These are phyloP conservation scores for Lachancea meyersii DNA, from an alignment of 805 yeast genomes.

Conservation along the genomic window DNA sequence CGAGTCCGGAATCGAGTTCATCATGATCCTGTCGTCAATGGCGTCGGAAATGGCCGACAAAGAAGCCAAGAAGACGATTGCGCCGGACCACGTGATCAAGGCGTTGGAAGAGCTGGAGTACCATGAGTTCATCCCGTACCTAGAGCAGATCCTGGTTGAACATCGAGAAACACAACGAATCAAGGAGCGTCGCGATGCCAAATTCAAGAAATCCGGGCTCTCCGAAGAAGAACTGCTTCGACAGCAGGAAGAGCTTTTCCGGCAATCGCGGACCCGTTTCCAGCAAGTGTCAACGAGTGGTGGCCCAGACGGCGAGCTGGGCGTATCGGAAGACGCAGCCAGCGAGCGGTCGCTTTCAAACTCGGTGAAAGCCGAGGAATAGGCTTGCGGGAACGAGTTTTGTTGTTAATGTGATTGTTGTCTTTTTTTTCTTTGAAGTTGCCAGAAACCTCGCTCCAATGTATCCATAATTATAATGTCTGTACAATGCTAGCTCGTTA, in stretches of 20 bases:
- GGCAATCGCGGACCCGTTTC: conserved; percentile 62
- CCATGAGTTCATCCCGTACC: conserved; percentile 72
- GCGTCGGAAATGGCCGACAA: conserved; percentile 94
- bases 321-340: conserved; percentile 4
- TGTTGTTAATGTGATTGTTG: too few relatives aligned
- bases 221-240: conserved; percentile 86
- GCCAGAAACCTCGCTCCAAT: too few relatives aligned
- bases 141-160: conserved; percentile 72
- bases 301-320: conserved; percentile 2
- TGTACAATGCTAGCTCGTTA: too few relatives aligned
- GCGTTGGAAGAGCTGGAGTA: conserved; percentile 87
- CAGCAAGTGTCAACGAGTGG: conserved; percentile 29
- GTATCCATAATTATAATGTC: too few relatives aligned
- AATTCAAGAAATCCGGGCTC: conserved; percentile 87
- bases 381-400: conserved; percentile 2
- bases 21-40: conserved; percentile 89
- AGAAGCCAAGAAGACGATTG: conserved; percentile 93
- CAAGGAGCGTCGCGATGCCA: conserved; percentile 84
- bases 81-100: conserved; percentile 89
- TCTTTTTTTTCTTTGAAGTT: too few relatives aligned
- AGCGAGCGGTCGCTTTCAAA: conserved; percentile 5
- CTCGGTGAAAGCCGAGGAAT: conserved; percentile 16
- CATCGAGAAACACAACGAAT: conserved; percentile 85
- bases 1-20: conserved; percentile 92
- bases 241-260: conserved; percentile 90